Conservation (phyloP, 192 early-diverging fungal species). For the Paraglomus occultum region DNA sequence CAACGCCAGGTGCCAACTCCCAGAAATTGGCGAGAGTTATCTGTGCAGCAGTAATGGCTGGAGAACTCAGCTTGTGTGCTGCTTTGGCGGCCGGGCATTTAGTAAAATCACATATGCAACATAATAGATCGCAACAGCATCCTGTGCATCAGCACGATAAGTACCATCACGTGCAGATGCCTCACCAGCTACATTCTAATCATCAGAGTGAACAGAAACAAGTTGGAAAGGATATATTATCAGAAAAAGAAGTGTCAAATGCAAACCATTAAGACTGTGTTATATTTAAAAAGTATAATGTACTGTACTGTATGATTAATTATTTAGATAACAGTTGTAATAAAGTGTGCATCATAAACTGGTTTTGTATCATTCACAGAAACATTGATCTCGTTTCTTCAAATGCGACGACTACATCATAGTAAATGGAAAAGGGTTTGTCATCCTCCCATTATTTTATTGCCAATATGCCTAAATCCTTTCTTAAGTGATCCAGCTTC, state of each 20-base stretch:
- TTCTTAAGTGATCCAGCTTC: constrained; percentile 65
- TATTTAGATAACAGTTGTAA: no score
- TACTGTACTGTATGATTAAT: no score
- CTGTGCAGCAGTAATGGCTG: constrained; percentile 88
- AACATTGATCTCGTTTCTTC: no score
- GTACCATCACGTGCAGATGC: constrained; percentile 7
- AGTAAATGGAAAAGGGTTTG: no score
- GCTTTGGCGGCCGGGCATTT: constrained; percentile 88
- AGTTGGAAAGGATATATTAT: neutral
- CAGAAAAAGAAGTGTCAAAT: neutral
- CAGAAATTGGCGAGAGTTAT: constrained; percentile 84
- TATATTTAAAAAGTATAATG: no score
- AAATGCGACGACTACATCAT: no score
- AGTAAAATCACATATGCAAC: constrained; percentile 85
- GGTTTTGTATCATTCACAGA: no score
- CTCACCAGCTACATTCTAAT: neutral
- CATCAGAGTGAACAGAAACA: neutral
- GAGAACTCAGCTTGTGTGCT: constrained; percentile 82
- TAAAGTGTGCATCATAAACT: no score
- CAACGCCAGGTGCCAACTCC: constrained; percentile 79
- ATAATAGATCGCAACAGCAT: constrained; percentile 57
- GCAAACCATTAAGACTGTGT: neutral
- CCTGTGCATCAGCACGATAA: constrained; percentile 27
- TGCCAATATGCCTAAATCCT: constrained; percentile 64
- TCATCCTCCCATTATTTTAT: no score